Evolutionary conservation across 495 filamentous ascomycete species (phyloP).

Genomic region (Viridothelium virens): DNA sequence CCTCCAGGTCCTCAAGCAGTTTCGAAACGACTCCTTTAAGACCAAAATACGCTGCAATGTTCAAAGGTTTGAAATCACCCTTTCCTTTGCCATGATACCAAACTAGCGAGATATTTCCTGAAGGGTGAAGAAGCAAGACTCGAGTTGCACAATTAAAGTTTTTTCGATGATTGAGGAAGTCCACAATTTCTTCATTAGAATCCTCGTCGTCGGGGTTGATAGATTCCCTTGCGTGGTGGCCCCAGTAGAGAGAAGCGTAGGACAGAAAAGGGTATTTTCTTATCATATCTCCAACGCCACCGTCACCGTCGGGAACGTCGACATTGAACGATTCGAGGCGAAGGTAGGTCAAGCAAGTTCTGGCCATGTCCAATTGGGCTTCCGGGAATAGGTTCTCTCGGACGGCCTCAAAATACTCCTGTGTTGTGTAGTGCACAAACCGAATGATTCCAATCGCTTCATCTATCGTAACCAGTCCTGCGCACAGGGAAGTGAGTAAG

Average conservation of each 20-base stretch:
- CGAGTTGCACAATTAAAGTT: not conserved
- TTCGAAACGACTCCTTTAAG: not conserved
- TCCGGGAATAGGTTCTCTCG: not conserved
- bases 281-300: not conserved
- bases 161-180: not conserved
- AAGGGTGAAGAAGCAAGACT: constrained; percentile 3
- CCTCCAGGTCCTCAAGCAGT: not conserved
- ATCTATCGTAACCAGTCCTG: constrained; percentile 3
- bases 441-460: constrained; percentile 7
- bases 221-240: not conserved
- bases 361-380: not conserved
- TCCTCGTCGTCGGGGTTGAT: not conserved
- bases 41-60: not conserved
- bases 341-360: not conserved
- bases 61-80: not conserved
- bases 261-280: not conserved
- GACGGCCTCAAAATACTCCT: not conserved
- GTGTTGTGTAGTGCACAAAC: constrained; percentile 4
- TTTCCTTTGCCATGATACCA: constrained; percentile 6
- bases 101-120: not conserved
- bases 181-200: not conserved
- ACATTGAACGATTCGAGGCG: not conserved
- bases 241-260: constrained; percentile 1
- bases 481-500: not conserved
- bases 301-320: not conserved